Base-by-base conservation (phyloP, 2,329 filamentous ascomycete species). In the Coniochaeta hoffmannii region DNA sequence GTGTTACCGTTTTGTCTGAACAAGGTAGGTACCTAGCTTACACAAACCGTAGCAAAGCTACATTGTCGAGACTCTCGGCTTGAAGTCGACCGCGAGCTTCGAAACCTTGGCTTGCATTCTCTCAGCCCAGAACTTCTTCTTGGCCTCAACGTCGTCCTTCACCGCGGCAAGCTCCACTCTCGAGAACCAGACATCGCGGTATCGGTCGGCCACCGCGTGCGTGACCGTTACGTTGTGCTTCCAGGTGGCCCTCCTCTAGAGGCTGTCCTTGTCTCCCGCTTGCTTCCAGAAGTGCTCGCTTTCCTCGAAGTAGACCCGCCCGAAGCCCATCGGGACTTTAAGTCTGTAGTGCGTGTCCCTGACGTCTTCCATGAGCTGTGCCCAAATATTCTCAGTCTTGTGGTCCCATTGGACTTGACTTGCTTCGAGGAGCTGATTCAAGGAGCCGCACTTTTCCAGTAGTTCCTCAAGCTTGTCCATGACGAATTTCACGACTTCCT, bases 401-500 rank as follows among this genome's bases (percentile, higher is more conserved):
- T n/a, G n/a, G n/a, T n/a, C n/a, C n/a, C n/a, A n/a, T n/a, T n/a
- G n/a, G n/a, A n/a, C n/a, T n/a, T n/a, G n/a, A n/a, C n/a, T n/a
- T n/a, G n/a, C n/a, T n/a, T n/a, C n/a, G n/a, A n/a, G n/a, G n/a
- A n/a, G n/a, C n/a, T n/a, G n/a, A n/a, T n/a, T n/a, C n/a, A n/a
- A n/a, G n/a, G n/a, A n/a, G n/a, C n/a, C n/a, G n/a, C n/a, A n/a
- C n/a, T n/a, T n/a, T n/a, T n/a, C n/a, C n/a, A 22, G 6, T 41
- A 22, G 9, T 12, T 41, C 8, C 8, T 41, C 8, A 19, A 22
- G 17, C 77, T 87, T 83, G 81, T 93, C 87, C 78, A 96, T 86
- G 75, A 97, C 90, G 85, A 96, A 93, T 78, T 96, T 89, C 75
- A 86, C 85, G 74, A 97, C 89, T 78, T 92, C 88, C 80, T 92